Percentiles rank a stretch among this genome's conserved stretches.
Evolutionary conservation across 768 basidiomycete genomes (phyloP).

Genomic region (Naematelia encephala): DNA sequence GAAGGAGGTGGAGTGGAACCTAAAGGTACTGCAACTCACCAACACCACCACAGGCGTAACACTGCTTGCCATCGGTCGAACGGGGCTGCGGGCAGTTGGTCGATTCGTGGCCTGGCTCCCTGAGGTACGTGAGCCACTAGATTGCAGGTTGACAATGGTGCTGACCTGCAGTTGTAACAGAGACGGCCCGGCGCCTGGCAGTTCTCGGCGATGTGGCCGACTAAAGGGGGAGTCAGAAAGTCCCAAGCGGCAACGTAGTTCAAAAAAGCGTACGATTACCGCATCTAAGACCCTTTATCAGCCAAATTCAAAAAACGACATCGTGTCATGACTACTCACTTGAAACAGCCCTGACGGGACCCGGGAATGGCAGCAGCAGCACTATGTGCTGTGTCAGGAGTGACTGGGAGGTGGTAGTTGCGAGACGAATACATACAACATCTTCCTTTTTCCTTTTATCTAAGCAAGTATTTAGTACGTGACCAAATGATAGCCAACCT

Average conservation of each 20-base stretch:
- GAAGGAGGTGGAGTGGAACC: too few relatives aligned
- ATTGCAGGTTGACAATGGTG: neutral
- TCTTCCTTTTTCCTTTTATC: conserved; percentile 12
- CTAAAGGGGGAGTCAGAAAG: conserved; percentile 52
- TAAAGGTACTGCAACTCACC: conserved; percentile 62
- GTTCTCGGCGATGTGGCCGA: conserved; percentile 89
- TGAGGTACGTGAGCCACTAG: neutral
- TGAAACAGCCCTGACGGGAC: conserved; percentile 47
- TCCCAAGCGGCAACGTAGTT: neutral
- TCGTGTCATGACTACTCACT: conserved; percentile 20
- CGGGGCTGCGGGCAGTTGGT: conserved; percentile 81
- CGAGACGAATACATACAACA: conserved; percentile 34
- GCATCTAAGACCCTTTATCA: conserved; percentile 64
- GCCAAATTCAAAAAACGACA: neutral
- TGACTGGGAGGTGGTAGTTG: neutral
- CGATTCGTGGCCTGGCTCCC: conserved; percentile 90
- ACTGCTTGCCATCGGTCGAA: conserved; percentile 79
- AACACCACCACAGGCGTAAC: conserved; percentile 88
- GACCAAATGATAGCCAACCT: neutral
- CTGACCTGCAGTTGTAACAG: conserved; percentile 77
- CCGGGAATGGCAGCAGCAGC: conserved; percentile 31
- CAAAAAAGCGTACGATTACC: conserved; percentile 65
- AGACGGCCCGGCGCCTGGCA: conserved; percentile 83
- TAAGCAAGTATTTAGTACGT: conserved; percentile 1
- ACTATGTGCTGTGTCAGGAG: neutral